Percentiles rank a stretch among this genome's conserved stretches.
phyloP scores from a whole-genome alignment of 108 stramenopile species.

The Asterionellopsis glacialis region DNA sequence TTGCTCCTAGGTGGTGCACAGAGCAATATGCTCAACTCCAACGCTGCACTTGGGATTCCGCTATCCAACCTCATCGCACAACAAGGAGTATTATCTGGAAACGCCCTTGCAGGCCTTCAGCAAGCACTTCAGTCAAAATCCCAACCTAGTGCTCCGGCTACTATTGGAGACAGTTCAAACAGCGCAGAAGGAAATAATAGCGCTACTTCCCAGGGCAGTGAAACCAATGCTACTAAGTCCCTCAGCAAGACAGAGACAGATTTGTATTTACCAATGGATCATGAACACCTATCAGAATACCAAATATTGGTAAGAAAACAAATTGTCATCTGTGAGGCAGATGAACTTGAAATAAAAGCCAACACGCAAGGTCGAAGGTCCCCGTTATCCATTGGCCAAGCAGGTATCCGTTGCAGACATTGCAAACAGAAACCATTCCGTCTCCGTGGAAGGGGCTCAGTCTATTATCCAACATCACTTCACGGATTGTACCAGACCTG shows the following conservation, averaged over 20 bases:
- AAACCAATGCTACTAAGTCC: background rate
- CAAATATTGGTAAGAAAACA: conserved; percentile 61
- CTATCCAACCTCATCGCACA: no score
- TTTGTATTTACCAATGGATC: conserved; percentile 11
- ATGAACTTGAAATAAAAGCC: conserved; percentile 32
- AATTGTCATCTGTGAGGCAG: conserved; percentile 52
- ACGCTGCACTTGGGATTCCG: no score
- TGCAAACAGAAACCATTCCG: conserved; percentile 36
- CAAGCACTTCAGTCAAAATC: no score
- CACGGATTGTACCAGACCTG: conserved; percentile 46
- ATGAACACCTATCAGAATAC: conserved; percentile 46
- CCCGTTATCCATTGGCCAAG: conserved; percentile 42
- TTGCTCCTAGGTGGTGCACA: no score
- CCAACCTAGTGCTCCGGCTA: no score
- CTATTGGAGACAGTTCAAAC: no score
- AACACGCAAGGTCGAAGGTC: conserved; percentile 53
- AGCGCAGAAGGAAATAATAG: no score
- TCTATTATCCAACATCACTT: conserved; percentile 50
- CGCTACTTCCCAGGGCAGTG: no score
- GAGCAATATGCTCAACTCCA: no score
- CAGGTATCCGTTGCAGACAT: conserved; percentile 60
- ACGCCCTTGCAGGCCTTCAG: no score
- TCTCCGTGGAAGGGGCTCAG: conserved; percentile 43
- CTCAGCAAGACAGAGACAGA: background rate
- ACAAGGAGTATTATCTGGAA: no score